Conservation (phyloP, 495 filamentous ascomycete species). For the Penicillium arizonense region DNA sequence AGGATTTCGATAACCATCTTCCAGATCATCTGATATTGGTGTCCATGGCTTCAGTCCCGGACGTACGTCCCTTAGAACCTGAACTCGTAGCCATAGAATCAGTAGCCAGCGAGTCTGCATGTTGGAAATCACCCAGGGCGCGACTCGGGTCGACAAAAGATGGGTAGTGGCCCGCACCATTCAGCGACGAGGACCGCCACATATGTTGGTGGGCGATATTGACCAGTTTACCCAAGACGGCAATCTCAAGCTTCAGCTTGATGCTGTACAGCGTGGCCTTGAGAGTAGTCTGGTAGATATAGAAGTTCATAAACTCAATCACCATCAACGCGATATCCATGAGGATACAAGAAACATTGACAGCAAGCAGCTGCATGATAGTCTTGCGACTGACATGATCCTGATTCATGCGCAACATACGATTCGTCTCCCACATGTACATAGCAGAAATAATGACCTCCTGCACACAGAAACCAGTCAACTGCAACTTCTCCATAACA, state of each 20-base stretch:
- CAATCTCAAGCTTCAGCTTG: conserved; percentile 30
- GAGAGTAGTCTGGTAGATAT: conserved; percentile 31
- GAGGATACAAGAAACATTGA: conserved; percentile 29
- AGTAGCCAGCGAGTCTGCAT: conserved; percentile 13
- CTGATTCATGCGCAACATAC: conserved; percentile 24
- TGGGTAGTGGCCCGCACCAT: conserved; percentile 16
- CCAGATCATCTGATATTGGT: neutral
- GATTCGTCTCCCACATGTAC: conserved; percentile 32
- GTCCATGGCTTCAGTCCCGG: conserved; percentile 16
- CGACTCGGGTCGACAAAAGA: conserved; percentile 27
- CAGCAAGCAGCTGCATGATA: conserved; percentile 27
- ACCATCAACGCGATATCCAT: conserved; percentile 32
- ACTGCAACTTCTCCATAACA: conserved; percentile 29
- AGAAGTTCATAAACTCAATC: conserved; percentile 31
- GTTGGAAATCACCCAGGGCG: conserved; percentile 15
- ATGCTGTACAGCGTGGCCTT: conserved; percentile 30
- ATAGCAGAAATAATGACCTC: conserved; percentile 29
- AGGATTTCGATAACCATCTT: too few species aligned
- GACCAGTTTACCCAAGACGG: conserved; percentile 28
- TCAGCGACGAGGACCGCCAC: conserved; percentile 15
- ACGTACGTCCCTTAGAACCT: conserved; percentile 14
- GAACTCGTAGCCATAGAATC: conserved; percentile 11
- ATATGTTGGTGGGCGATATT: conserved; percentile 30
- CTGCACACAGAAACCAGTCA: conserved; percentile 30
- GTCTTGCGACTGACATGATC: conserved; percentile 27